These are phyloP conservation scores for Nannochloropsis oceanica DNA, from an alignment of 108 stramenopile genomes.

Conservation along the genomic window DNA sequence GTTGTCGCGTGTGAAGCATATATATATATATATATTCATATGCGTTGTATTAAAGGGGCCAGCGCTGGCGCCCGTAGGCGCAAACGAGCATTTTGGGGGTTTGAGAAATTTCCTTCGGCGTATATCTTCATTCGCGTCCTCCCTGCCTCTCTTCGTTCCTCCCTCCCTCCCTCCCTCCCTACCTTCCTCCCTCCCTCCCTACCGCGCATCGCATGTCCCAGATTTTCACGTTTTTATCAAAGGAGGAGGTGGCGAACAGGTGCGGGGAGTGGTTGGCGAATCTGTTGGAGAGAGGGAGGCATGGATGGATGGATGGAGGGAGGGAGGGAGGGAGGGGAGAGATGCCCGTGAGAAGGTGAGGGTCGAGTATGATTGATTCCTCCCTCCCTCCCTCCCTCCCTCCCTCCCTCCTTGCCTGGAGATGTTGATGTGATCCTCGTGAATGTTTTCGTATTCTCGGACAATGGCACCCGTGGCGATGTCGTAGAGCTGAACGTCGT, in stretches of 20 bases:
- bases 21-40: no score
- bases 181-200: background rate
- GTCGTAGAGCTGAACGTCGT: conserved; percentile 16
- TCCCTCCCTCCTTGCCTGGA: background rate
- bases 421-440: conserved; percentile 38
- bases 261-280: conserved; percentile 36
- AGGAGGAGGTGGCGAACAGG: conserved; percentile 32
- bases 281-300: background rate
- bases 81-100: no score
- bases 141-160: no score
- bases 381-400: background rate
- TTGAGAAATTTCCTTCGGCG: no score
- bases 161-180: background rate
- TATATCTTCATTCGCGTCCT: no score
- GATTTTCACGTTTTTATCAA: conserved; percentile 23
- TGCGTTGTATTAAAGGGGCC: no score
- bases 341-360: no score
- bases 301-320: no score
- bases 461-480: conserved; percentile 1
- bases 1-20: no score
- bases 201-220: background rate
- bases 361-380: no score
- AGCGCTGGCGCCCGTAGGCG: no score
- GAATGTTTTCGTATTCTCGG: conserved; percentile 5
- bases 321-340: background rate